phyloP scores from a whole-genome alignment of 192 early-diverging fungal species.

The Coemansia sp. region DNA sequence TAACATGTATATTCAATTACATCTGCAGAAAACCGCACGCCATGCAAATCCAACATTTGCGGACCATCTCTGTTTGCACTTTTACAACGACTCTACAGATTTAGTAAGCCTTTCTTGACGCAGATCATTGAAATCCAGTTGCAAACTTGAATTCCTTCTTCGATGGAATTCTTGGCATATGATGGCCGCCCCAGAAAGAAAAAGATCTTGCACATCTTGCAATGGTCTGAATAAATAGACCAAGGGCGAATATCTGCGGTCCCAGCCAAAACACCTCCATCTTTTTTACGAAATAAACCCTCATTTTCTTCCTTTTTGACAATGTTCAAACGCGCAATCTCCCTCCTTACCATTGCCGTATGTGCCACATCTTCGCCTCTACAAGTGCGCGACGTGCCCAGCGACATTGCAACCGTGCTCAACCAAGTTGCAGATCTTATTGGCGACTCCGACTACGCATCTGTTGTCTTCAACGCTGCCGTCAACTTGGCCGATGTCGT shows the following conservation, averaged over 20 bases:
- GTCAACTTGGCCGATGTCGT: not conserved
- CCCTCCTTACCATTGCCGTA: not conserved
- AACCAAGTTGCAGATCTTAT: not conserved
- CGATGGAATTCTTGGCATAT: not conserved
- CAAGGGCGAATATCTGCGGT: no score
- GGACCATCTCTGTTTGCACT: not conserved
- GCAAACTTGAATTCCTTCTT: not conserved
- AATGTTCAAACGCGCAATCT: not conserved
- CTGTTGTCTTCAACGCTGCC: not conserved
- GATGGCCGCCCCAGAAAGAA: not conserved
- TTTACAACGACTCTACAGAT: not conserved
- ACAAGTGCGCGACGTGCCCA: not conserved
- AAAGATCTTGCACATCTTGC: not conserved
- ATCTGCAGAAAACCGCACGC: no score
- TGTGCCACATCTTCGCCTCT: not conserved
- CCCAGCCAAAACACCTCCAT: no score
- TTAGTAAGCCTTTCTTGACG: not conserved
- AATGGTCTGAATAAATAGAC: no score
- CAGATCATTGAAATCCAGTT: not conserved
- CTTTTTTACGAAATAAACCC: no score
- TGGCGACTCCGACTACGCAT: not conserved
- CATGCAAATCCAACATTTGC: no score
- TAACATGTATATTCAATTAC: no score
- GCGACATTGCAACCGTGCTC: not conserved
- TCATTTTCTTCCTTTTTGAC: not conserved